Conservation (phyloP, 208 protist genomes). For the Wallacemonas rigidus region DNA sequence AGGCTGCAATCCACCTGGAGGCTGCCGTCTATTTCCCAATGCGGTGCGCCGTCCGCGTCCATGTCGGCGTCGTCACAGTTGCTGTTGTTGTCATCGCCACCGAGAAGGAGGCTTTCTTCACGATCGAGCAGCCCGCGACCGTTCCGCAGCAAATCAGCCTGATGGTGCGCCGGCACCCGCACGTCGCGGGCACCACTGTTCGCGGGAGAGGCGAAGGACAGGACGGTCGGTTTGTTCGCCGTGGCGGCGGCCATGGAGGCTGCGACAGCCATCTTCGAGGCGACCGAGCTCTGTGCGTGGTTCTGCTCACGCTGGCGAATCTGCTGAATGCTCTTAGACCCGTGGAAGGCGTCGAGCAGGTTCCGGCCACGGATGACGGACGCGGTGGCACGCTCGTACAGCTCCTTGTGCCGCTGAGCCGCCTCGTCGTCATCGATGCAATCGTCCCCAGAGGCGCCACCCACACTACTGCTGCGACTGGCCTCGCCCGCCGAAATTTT, state of each 20-base stretch:
- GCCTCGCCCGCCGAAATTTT: not conserved
- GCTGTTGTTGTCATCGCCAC: not conserved
- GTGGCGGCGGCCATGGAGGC: not conserved
- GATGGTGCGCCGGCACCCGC: not conserved
- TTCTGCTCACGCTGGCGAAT: constrained; percentile 47
- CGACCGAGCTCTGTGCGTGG: constrained; percentile 18
- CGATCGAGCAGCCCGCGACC: constrained; percentile 1
- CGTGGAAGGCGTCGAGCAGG: constrained; percentile 62
- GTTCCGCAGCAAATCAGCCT: not conserved
- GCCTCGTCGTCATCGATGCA: not conserved
- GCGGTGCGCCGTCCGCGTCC: not conserved
- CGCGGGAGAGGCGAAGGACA: not conserved
- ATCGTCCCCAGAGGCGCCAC: not conserved
- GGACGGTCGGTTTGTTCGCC: not conserved
- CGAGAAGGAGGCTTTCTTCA: not conserved
- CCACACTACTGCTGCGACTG: not conserved
- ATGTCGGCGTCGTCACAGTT: not conserved
- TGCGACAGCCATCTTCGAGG: not conserved
- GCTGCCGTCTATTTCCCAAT: not conserved
- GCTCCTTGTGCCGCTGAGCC: constrained; percentile 12
- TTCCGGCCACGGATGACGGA: constrained; percentile 60
- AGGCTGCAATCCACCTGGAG: constrained; percentile 14
- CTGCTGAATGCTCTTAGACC: constrained; percentile 47
- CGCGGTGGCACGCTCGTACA: constrained; percentile 49
- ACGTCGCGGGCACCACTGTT: not conserved